Conservation (phyloP, 2,329 filamentous ascomycete genomes). For the Colletotrichum tofieldiae region DNA sequence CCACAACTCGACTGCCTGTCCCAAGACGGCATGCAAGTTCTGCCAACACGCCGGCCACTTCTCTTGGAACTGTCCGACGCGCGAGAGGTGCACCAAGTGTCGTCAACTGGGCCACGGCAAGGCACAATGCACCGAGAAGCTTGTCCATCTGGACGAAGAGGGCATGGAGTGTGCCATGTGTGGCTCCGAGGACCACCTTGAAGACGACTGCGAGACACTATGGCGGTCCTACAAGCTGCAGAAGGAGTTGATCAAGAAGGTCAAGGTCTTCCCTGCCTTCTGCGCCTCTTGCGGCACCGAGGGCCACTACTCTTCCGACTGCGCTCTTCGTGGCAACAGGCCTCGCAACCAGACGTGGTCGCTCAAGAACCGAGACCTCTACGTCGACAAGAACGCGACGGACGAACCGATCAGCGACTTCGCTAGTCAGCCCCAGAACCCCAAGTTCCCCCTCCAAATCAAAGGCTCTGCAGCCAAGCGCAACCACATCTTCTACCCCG, state of each 20-base stretch:
- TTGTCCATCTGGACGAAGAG: conserved; percentile 67
- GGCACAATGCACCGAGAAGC: conserved; percentile 69
- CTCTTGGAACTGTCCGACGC: conserved; percentile 65
- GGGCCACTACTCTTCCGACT: conserved; percentile 73
- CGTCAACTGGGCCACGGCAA: conserved; percentile 73
- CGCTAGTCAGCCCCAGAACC: conserved; percentile 46
- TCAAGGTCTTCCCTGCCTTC: conserved; percentile 64
- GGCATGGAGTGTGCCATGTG: conserved; percentile 75
- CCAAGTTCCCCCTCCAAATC: conserved; percentile 48
- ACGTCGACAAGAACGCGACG: conserved; percentile 63
- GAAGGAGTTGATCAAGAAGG: conserved; percentile 60
- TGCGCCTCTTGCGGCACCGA: conserved; percentile 71
- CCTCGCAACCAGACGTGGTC: conserved; percentile 67
- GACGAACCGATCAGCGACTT: conserved; percentile 56
- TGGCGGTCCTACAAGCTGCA: conserved; percentile 71
- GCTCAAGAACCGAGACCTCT: conserved; percentile 62
- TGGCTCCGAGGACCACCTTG: conserved; percentile 68
- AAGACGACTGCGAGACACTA: conserved; percentile 71
- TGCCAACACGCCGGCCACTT: conserved; percentile 65
- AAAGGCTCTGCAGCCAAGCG: conserved; percentile 54
- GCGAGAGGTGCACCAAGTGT: conserved; percentile 71
- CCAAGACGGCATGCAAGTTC: conserved; percentile 62
- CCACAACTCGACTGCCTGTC: conserved; percentile 64
- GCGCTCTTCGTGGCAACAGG: conserved; percentile 51
- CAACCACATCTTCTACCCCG: conserved; percentile 62